These are phyloP conservation scores for Boletus rubescentipes DNA, from an alignment of 768 basidiomycete species.

Conservation along the genomic window DNA sequence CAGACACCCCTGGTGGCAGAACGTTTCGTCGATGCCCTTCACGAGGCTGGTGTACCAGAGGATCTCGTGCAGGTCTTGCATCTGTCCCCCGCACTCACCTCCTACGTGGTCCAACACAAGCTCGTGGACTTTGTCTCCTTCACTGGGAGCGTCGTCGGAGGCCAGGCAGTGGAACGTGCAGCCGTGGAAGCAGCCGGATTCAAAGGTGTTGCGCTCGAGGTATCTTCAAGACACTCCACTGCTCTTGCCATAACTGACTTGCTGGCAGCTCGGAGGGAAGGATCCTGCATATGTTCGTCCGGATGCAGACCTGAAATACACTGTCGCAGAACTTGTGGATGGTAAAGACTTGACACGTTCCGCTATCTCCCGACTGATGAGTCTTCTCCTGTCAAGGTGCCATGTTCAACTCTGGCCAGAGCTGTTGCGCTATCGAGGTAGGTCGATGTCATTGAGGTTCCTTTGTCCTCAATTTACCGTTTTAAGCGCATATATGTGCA, in stretches of 20 bases:
- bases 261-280: slow-evolving; percentile 86
- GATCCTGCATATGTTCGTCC: slow-evolving; percentile 94
- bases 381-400: slow-evolving; percentile 50
- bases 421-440: slow-evolving; percentile 92
- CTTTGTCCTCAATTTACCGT: neutral
- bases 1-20: slow-evolving; percentile 92
- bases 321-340: slow-evolving; percentile 85
- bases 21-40: slow-evolving; percentile 66
- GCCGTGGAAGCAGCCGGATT: slow-evolving; percentile 68
- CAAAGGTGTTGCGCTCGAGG: slow-evolving; percentile 87
- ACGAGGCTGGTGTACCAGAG: slow-evolving; percentile 74
- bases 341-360: slow-evolving; percentile 45
- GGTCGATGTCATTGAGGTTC: slow-evolving; percentile 7
- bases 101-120: slow-evolving; percentile 60
- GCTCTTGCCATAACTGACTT: slow-evolving; percentile 2
- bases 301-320: slow-evolving; percentile 84
- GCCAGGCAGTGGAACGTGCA: slow-evolving; percentile 68
- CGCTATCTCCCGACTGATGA: neutral
- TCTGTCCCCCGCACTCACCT: slow-evolving; percentile 60
- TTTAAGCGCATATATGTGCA: slow-evolving; percentile 90
- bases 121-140: slow-evolving; percentile 82
- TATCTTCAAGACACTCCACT: slow-evolving; percentile 25
- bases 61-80: slow-evolving; percentile 77
- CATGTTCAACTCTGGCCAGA: slow-evolving; percentile 97
- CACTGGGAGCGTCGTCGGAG: slow-evolving; percentile 84